Evolutionary conservation across 441 rosid species (phyloP), one percentile per base, ranked within the genome.

Genomic region (Pelargonium exstipulatum): DNA sequence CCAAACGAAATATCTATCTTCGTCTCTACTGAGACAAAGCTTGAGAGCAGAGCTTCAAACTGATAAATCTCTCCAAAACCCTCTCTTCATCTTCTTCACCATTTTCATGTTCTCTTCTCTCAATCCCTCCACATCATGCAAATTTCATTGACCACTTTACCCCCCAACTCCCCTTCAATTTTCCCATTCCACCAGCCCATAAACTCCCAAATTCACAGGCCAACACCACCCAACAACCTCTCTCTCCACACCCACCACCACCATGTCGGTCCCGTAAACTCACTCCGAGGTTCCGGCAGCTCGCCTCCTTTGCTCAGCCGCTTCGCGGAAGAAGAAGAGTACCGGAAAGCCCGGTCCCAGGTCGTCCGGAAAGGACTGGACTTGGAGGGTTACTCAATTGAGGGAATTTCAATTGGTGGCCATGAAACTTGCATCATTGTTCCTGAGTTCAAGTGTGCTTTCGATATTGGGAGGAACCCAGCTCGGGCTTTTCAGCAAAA

Each of bases 391-490:
- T 88, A 88, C 65, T 77, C 85, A 0, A 79, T 94, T 49, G 96
- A 94, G 71, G 97, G 98, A 1, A 62, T 89, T 60, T 94, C 96
- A 12, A 58, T 91, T 40, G 96, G 96, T 0, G 97, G 96, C 17
- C 92, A 84, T n/a, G 97, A 93, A 83, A 93, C 97, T 0, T 93
- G 97, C 61, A 74, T 91, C 12, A 89, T 91, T 29, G 78, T 94
- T 20, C 96, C 97, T 2, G 90, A 89, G 73, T 82, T 94, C 46
- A 93, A 89, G 86, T 91, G 87, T 71, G 95, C 92, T 51, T 93
- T 93, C 64, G 97, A 94, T 71, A 94, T 91, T 61, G 97, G 98
- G 26, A 83, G 87, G 79, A 91, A 96, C 62, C 98, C 98, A 0
- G 32, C 84, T 20, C 83, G 96, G 71, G 98, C 98, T 71, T 83